Evolutionary conservation across 2,329 filamentous ascomycete genomes (phyloP).

Genomic region (Hypomyces rosellus): DNA sequence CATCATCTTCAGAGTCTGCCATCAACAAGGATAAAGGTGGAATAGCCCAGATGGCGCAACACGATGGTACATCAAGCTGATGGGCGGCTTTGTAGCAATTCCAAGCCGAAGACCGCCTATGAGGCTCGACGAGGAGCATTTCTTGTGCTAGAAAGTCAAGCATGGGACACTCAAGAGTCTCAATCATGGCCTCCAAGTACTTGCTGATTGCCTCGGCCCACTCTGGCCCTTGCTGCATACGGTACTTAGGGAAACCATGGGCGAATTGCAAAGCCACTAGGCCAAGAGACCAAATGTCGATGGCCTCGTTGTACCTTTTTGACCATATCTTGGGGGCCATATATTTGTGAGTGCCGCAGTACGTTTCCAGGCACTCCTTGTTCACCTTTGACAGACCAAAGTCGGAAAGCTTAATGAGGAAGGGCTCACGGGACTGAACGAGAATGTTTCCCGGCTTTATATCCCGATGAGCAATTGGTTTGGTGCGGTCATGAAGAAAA

Average conservation of each 20-base stretch:
- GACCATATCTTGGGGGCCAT: background rate
- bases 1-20: too few relatives aligned
- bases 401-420: conserved; percentile 4
- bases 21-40: too few relatives aligned
- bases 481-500: background rate
- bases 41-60: too few relatives aligned
- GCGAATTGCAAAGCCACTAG: background rate
- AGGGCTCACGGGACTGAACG: background rate
- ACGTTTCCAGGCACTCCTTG: background rate
- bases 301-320: background rate
- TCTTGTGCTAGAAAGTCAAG: too few relatives aligned
- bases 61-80: too few relatives aligned
- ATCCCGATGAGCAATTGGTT: background rate
- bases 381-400: background rate
- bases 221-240: too few relatives aligned
- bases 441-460: conserved; percentile 6
- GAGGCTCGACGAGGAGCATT: too few relatives aligned
- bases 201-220: too few relatives aligned
- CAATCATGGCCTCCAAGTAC: too few relatives aligned
- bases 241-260: background rate
- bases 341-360: background rate
- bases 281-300: conserved; percentile 4
- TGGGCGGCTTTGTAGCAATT: too few relatives aligned
- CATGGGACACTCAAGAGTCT: too few relatives aligned
- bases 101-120: too few relatives aligned